Evolutionary conservation across 2,329 filamentous ascomycete genomes (phyloP).

Genomic region (Pseudocercospora pini-densiflorae): DNA sequence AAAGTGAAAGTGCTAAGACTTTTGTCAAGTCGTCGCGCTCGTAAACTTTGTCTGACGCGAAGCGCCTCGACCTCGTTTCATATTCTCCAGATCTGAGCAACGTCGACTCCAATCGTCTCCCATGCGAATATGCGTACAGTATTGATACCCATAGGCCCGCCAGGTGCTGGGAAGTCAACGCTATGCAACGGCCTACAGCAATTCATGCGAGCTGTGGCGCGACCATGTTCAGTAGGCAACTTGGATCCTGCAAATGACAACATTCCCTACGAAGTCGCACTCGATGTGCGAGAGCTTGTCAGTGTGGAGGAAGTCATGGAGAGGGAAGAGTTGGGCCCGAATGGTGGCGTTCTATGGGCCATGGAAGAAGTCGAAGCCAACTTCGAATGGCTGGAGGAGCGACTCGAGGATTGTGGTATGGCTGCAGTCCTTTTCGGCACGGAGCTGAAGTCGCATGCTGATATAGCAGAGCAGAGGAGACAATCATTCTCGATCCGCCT

Average conservation of each 20-base stretch:
- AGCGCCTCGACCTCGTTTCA: no score
- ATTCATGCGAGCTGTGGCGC: constrained; percentile 93
- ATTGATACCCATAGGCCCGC: constrained; percentile 66
- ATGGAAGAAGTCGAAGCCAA: constrained; percentile 95
- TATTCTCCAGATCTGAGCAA: no score
- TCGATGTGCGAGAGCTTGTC: constrained; percentile 88
- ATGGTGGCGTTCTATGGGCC: constrained; percentile 90
- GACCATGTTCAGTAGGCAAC: constrained; percentile 93
- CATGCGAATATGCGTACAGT: constrained; percentile 30
- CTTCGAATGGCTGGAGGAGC: constrained; percentile 86
- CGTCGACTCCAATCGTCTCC: background rate
- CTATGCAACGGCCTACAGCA: constrained; percentile 99
- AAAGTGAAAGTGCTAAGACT: no score
- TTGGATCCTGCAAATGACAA: constrained; percentile 96
- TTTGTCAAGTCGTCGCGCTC: no score
- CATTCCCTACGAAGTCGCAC: constrained; percentile 82
- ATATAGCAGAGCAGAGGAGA: constrained; percentile 66
- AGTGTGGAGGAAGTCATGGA: constrained; percentile 95
- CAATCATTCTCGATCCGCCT: constrained; percentile 93
- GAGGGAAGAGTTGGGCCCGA: constrained; percentile 86
- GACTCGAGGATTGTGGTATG: constrained; percentile 64
- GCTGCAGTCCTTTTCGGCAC: background rate
- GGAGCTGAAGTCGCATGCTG: background rate
- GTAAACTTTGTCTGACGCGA: no score
- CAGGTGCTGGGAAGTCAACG: constrained; percentile 93